phyloP scores from a whole-genome alignment of 495 filamentous ascomycete genomes.

The Penicillium cosmopolitanum region DNA sequence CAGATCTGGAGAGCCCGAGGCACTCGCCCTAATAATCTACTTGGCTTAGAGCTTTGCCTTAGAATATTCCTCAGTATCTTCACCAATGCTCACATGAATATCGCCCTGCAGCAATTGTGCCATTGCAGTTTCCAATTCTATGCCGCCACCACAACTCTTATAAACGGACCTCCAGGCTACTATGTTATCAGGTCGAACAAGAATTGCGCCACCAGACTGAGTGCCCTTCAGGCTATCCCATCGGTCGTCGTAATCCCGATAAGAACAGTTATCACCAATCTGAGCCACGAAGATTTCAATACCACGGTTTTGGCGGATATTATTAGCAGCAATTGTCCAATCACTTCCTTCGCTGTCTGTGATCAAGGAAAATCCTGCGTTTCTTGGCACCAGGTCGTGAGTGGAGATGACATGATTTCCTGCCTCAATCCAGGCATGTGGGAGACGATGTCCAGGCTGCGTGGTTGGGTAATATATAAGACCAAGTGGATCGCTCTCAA shows the following conservation, averaged over 20 bases:
- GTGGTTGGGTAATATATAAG: background rate
- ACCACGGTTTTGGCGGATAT: background rate
- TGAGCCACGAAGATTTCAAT: background rate
- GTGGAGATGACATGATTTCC: background rate
- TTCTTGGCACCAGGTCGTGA: background rate
- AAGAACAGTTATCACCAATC: background rate
- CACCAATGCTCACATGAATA: background rate
- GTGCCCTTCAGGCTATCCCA: background rate
- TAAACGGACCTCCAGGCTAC: background rate
- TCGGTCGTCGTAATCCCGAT: conserved; percentile 1
- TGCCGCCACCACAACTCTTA: background rate
- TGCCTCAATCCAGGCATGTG: conserved; percentile 4
- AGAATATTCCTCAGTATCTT: background rate
- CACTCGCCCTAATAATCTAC: no score
- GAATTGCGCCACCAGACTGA: background rate
- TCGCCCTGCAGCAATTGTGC: background rate
- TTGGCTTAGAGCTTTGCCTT: background rate
- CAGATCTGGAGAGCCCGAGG: no score
- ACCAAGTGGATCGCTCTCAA: background rate
- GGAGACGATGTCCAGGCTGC: conserved; percentile 3
- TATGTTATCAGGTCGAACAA: conserved; percentile 2
- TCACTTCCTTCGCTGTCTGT: background rate
- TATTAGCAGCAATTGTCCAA: background rate
- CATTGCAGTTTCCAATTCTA: background rate
- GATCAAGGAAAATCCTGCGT: background rate